These are phyloP conservation scores for Onygenales sp. DNA, from an alignment of 2,329 filamentous ascomycete species.

Conservation along the genomic window DNA sequence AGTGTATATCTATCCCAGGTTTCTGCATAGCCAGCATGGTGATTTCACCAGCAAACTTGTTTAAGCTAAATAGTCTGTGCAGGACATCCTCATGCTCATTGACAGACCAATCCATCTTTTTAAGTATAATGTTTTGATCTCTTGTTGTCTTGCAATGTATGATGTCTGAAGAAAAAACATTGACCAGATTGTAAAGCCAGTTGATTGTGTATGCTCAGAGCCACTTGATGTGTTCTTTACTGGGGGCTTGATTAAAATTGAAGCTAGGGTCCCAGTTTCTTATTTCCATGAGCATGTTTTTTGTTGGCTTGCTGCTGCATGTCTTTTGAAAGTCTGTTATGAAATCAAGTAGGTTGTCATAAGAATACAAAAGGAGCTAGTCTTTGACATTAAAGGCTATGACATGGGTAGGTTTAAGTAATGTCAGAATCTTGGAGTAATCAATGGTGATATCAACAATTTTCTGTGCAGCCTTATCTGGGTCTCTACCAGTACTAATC, in stretches of 20 bases:
- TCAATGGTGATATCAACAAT: constrained; percentile 15
- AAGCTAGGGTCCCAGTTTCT: constrained; percentile 34
- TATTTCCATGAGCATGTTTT: constrained; percentile 31
- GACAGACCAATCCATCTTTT: constrained; percentile 35
- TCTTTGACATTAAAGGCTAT: constrained; percentile 34
- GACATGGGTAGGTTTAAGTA: constrained; percentile 7
- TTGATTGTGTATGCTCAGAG: constrained; percentile 41
- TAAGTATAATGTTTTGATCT: constrained; percentile 24
- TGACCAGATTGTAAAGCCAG: constrained; percentile 45
- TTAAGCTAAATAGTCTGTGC: constrained; percentile 35
- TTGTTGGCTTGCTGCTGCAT: constrained; percentile 38
- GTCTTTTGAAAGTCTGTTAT: constrained; percentile 37
- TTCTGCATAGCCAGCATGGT: constrained; percentile 40
- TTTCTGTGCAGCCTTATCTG: constrained; percentile 19
- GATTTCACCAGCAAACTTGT: constrained; percentile 37
- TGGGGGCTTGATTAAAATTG: constrained; percentile 27
- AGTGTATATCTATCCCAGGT: constrained; percentile 26
- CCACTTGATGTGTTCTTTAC: constrained; percentile 36
- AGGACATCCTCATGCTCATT: constrained; percentile 28
- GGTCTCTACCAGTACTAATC: constrained; percentile 30
- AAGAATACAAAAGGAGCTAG: constrained; percentile 35
- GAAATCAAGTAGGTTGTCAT: constrained; percentile 37
- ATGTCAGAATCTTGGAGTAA: neutral
- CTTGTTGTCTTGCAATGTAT: constrained; percentile 28
- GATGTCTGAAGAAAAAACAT: constrained; percentile 34